These are phyloP conservation scores for Emergomyces pasteurianus DNA, from an alignment of 2,329 filamentous ascomycete genomes.

Conservation along the genomic window DNA sequence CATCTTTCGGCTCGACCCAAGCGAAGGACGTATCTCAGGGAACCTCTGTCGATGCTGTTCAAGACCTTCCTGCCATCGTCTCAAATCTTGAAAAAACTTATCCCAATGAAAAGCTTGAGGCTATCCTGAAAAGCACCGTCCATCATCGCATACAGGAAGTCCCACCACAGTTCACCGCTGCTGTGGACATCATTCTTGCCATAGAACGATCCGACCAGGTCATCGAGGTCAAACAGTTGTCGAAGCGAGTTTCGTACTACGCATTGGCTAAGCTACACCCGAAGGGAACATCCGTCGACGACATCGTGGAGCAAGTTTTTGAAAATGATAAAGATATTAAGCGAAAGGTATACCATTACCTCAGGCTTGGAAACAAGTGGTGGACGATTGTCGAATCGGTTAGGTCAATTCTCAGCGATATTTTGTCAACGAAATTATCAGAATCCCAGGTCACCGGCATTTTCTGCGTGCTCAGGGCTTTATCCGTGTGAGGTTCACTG, in stretches of 20 bases:
- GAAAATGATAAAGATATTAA: background rate
- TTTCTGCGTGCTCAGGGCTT: background rate
- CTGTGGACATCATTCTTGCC: background rate
- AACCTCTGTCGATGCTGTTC: background rate
- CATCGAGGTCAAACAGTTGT: background rate
- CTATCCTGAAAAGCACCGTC: background rate
- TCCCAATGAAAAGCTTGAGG: background rate
- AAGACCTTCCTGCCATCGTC: background rate
- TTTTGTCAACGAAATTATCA: background rate
- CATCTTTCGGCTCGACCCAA: background rate
- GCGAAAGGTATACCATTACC: background rate
- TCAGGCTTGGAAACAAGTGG: slow-evolving; percentile 1
- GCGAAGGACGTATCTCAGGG: background rate
- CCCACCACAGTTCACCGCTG: background rate
- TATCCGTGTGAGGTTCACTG: background rate
- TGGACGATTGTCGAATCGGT: background rate
- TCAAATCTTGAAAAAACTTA: background rate
- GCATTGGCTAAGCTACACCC: slow-evolving; percentile 1
- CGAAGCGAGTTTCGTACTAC: background rate
- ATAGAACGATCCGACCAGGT: background rate
- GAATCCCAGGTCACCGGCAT: background rate
- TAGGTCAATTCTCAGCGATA: background rate
- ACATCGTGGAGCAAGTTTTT: background rate
- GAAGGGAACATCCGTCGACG: background rate
- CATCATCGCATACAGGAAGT: background rate